Evolutionary conservation across 805 yeast genomes (phyloP).

Genomic region (Candida berthetii): DNA sequence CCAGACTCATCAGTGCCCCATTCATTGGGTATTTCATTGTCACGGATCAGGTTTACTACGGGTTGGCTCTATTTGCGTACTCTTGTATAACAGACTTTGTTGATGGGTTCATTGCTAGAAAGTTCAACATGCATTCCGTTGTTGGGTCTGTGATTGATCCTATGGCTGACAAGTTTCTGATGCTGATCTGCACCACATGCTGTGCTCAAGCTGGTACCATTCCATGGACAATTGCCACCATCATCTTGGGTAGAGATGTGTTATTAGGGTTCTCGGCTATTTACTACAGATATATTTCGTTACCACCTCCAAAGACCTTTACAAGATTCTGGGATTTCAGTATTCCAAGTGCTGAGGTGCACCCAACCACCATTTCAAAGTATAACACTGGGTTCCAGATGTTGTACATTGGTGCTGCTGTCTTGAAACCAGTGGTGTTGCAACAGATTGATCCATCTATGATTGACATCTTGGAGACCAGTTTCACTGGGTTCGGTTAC

Average conservation of each 20-base stretch:
- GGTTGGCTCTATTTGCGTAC: slow-evolving; percentile 70
- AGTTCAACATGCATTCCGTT: slow-evolving; percentile 66
- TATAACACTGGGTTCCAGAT: slow-evolving; percentile 89
- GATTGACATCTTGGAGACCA: slow-evolving; percentile 15
- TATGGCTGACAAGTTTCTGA: slow-evolving; percentile 85
- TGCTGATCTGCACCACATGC: slow-evolving; percentile 81
- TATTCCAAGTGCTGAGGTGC: slow-evolving; percentile 78
- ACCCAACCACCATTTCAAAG: slow-evolving; percentile 82
- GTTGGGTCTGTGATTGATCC: slow-evolving; percentile 94
- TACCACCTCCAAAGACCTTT: slow-evolving; percentile 73
- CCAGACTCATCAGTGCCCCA: slow-evolving; percentile 81
- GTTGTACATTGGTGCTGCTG: slow-evolving; percentile 70
- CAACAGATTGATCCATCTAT: slow-evolving; percentile 25
- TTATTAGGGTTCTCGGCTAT: slow-evolving; percentile 67
- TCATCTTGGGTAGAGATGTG: slow-evolving; percentile 83
- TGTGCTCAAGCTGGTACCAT: slow-evolving; percentile 62
- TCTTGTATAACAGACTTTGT: slow-evolving; percentile 88
- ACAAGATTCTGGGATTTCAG: slow-evolving; percentile 71
- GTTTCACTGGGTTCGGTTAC: slow-evolving; percentile 36
- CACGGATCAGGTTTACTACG: slow-evolving; percentile 53
- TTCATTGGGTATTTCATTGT: slow-evolving; percentile 74
- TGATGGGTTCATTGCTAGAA: slow-evolving; percentile 90
- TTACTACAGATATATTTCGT: slow-evolving; percentile 62
- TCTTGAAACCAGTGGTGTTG: slow-evolving; percentile 45
- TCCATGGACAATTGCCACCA: slow-evolving; percentile 59